A percentile compares a stretch with the other conserved stretches of the same genome.
These are phyloP conservation scores for Termitomyces sp. DNA, from an alignment of 768 basidiomycete species.

Conservation along the genomic window DNA sequence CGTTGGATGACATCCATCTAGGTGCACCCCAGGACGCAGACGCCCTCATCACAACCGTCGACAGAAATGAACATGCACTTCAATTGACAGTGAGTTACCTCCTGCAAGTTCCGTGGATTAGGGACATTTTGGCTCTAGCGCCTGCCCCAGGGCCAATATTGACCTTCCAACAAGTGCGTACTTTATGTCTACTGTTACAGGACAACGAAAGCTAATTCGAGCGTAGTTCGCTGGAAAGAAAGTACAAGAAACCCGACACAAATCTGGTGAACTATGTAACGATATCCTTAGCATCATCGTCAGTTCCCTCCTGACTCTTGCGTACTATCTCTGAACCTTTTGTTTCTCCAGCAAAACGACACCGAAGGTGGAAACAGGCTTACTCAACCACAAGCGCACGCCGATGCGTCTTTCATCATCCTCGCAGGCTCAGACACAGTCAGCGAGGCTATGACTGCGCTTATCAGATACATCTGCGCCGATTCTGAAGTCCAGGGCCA, in stretches of 20 bases:
- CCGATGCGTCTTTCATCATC: slow-evolving; percentile 17
- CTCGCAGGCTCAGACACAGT: slow-evolving; percentile 19
- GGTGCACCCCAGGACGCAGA: slow-evolving; percentile 15
- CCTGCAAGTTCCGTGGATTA: slow-evolving; percentile 17
- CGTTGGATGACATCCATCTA: neutral
- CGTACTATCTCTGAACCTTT: neutral
- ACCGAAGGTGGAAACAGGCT: slow-evolving; percentile 3
- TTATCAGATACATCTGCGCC: slow-evolving; percentile 13
- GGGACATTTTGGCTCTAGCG: slow-evolving; percentile 12
- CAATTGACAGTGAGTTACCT: slow-evolving; percentile 9
- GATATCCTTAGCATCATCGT: slow-evolving; percentile 20
- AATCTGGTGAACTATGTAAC: slow-evolving; percentile 5
- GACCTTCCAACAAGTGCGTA: no score
- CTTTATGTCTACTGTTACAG: neutral
- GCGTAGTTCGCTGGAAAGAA: slow-evolving; percentile 13
- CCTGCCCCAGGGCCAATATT: slow-evolving; percentile 9
- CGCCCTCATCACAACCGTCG: slow-evolving; percentile 15
- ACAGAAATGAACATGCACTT: slow-evolving; percentile 10
- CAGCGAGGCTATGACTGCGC: slow-evolving; percentile 10
- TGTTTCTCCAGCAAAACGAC: slow-evolving; percentile 12
- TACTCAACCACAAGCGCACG: slow-evolving; percentile 10
- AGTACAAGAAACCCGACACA: neutral
- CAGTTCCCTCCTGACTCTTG: neutral
- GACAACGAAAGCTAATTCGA: neutral
- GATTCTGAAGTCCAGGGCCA: slow-evolving; percentile 1